Evolutionary conservation across 75 land plant species (phyloP).

Genomic region (Azolla pinnata): DNA sequence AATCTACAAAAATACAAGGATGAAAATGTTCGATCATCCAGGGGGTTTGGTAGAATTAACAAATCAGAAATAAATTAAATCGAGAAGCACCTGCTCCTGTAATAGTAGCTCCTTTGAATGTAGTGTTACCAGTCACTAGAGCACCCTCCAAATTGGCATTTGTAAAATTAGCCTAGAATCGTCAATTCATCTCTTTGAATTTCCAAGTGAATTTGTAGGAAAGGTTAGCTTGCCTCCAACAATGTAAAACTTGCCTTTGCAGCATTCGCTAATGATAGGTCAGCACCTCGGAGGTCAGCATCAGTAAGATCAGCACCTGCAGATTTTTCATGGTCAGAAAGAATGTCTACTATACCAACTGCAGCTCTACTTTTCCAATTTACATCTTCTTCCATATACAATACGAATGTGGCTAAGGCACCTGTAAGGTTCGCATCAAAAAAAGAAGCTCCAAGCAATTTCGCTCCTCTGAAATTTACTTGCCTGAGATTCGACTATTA

Average conservation of each 20-base stretch:
- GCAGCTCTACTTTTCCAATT: background rate
- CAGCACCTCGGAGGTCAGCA: constrained; percentile 83
- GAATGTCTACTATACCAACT: background rate
- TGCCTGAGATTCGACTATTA: constrained; percentile 77
- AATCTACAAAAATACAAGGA: constrained; percentile 37
- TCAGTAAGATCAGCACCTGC: constrained; percentile 89
- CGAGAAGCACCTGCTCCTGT: constrained; percentile 68
- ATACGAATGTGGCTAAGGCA: constrained; percentile 7
- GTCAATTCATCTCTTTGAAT: too few species aligned
- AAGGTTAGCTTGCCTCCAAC: too few species aligned
- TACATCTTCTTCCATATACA: background rate
- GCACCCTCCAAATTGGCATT: constrained; percentile 97
- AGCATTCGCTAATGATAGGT: constrained; percentile 85
- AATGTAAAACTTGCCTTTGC: constrained; percentile 41
- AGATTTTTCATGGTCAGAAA: too few species aligned
- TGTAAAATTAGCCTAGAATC: constrained; percentile 86
- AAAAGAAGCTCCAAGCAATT: constrained; percentile 82
- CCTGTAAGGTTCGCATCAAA: constrained; percentile 97
- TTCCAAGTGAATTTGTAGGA: too few species aligned
- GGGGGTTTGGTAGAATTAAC: background rate
- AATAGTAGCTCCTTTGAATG: constrained; percentile 73
- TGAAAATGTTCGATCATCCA: background rate
- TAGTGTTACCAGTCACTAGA: constrained; percentile 86
- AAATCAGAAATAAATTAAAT: too few species aligned
- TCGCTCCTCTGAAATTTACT: constrained; percentile 87